Evolutionary conservation across 805 yeast species (phyloP).

Genomic region (Kluyveromyces nonfermentans): DNA sequence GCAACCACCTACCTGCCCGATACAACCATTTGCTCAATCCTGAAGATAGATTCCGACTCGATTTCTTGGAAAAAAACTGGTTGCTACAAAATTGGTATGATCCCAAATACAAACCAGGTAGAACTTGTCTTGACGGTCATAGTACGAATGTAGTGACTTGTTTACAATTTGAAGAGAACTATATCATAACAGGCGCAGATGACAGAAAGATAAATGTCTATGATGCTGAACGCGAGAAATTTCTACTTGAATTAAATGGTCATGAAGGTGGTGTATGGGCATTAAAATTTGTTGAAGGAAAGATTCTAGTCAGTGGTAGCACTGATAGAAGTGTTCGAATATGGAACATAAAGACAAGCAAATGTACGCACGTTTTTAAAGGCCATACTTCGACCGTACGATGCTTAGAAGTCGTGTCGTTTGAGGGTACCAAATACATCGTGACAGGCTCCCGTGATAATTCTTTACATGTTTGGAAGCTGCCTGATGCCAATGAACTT

Average conservation of each 20-base stretch:
- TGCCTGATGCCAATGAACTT: conserved; percentile 42
- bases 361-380: conserved; percentile 81
- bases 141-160: conserved; percentile 88
- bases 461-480: conserved; percentile 72
- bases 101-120: conserved; percentile 56
- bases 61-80: conserved; percentile 41
- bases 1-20: conserved; percentile 18
- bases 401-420: conserved; percentile 75
- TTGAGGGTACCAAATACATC: conserved; percentile 57
- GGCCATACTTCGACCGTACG: conserved; percentile 93
- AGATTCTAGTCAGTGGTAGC: conserved; percentile 73
- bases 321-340: conserved; percentile 91
- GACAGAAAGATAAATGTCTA: conserved; percentile 75
- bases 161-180: conserved; percentile 83
- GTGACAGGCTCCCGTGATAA: conserved; percentile 87
- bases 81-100: conserved; percentile 74
- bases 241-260: conserved; percentile 57
- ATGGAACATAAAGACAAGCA: conserved; percentile 81
- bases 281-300: conserved; percentile 73
- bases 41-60: conserved; percentile 33
- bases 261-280: conserved; percentile 99
- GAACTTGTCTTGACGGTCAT: conserved; percentile 58
- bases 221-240: conserved; percentile 62
- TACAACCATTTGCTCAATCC: conserved; percentile 18
- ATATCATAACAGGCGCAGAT: conserved; percentile 87